Conservation (phyloP, 768 basidiomycete genomes). For the Kwoniella botswanensis region DNA sequence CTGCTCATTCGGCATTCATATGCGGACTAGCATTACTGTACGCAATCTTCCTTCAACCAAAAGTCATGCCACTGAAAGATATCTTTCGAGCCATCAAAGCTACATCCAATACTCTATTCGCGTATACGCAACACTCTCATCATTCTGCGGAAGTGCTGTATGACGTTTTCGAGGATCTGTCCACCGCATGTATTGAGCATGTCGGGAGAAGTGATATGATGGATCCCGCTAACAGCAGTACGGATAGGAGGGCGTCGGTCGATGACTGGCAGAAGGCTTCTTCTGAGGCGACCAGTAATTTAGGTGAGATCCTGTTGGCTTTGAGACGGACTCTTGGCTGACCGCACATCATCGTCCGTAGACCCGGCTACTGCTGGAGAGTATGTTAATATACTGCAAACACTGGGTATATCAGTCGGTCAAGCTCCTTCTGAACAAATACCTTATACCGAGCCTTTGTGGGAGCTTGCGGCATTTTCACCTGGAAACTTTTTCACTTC, state of each 20-base stretch:
- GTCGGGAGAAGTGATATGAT: background rate
- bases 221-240: background rate
- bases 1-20: slow-evolving; percentile 32
- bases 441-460: slow-evolving; percentile 9
- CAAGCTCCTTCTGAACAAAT: background rate
- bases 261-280: slow-evolving; percentile 24
- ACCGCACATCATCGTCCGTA: background rate
- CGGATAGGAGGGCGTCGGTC: background rate
- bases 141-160: slow-evolving; percentile 19
- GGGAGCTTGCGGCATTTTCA: slow-evolving; percentile 21
- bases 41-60: slow-evolving; percentile 27
- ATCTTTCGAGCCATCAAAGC: slow-evolving; percentile 34
- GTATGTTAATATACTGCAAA: slow-evolving; percentile 13
- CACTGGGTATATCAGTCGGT: slow-evolving; percentile 10
- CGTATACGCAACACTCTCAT: slow-evolving; percentile 27
- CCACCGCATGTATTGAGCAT: slow-evolving; percentile 31
- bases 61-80: slow-evolving; percentile 21
- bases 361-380: slow-evolving; percentile 18
- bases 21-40: slow-evolving; percentile 35
- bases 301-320: slow-evolving; percentile 11
- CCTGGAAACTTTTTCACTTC: slow-evolving; percentile 14
- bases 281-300: slow-evolving; percentile 20
- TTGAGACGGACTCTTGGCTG: background rate
- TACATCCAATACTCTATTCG: slow-evolving; percentile 31
- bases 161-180: slow-evolving; percentile 35